phyloP scores from a whole-genome alignment of 805 yeast species.

The Saccharomycopsis sp. region DNA sequence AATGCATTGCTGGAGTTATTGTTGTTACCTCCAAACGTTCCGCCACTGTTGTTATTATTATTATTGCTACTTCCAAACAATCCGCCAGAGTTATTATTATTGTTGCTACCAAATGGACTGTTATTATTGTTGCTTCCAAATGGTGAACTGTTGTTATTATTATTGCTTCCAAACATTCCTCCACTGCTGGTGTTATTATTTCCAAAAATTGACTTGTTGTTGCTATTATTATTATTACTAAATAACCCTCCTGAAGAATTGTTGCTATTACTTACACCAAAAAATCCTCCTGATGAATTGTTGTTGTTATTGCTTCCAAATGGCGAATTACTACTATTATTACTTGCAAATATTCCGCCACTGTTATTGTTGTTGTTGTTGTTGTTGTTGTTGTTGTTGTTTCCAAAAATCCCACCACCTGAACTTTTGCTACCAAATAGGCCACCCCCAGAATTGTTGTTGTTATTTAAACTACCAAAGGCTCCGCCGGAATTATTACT shows the following conservation, averaged over 20 bases:
- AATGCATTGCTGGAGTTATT: constrained; percentile 31
- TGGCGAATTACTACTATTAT: constrained; percentile 11
- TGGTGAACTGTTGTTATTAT: constrained; percentile 9
- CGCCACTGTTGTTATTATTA: constrained; percentile 21
- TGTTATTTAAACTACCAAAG: constrained; percentile 31
- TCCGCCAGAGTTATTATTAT: constrained; percentile 25
- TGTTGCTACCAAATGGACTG: constrained; percentile 1
- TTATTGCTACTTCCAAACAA: constrained; percentile 25
- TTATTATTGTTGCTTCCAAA: constrained; percentile 21
- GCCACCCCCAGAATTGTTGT: constrained; percentile 16
- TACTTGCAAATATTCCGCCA: constrained; percentile 18
- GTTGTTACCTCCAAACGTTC: constrained; percentile 26
- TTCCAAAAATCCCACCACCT: constrained; percentile 25
- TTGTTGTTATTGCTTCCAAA: constrained; percentile 21
- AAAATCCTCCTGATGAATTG: constrained; percentile 25
- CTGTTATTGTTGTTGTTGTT: background rate
- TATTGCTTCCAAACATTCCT: constrained; percentile 18
- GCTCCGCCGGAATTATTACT: constrained; percentile 27
- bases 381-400: constrained; percentile 24
- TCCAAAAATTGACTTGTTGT: constrained; percentile 24
- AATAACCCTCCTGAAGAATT: constrained; percentile 21
- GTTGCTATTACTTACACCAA: constrained; percentile 24
- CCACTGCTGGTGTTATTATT: constrained; percentile 8
- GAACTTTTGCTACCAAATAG: constrained; percentile 24
- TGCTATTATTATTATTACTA: constrained; percentile 21